Percentiles rank a stretch among this genome's conserved stretches.
Conservation (phyloP, 2,329 filamentous ascomycete species). For the Fusarium heterosporum region DNA sequence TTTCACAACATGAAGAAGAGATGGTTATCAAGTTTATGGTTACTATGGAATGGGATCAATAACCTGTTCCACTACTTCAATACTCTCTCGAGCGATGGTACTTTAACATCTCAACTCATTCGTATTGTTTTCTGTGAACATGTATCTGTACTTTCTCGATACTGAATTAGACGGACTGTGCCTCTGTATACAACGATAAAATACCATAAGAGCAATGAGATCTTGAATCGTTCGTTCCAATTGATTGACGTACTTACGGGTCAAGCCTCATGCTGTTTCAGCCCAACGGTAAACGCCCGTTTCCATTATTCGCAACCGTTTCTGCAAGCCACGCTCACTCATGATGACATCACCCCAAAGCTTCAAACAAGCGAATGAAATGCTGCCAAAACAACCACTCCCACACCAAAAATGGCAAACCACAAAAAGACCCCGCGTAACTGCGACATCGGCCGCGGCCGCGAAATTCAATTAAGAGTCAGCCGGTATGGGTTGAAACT, state of each 20-base stretch:
- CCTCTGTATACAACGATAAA: no score
- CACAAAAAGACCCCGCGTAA: conserved; percentile 35
- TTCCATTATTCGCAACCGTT: conserved; percentile 10
- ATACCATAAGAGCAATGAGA: not conserved
- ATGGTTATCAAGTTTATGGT: conserved; percentile 9
- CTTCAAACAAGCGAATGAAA: conserved; percentile 33
- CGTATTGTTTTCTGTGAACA: not conserved
- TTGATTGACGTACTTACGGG: not conserved
- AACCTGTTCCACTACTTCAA: conserved; percentile 15
- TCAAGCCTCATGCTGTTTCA: conserved; percentile 2
- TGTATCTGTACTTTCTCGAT: not conserved
- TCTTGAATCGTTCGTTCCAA: not conserved
- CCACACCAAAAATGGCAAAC: not conserved
- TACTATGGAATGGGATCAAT: conserved; percentile 2
- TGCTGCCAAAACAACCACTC: conserved; percentile 13
- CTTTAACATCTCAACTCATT: conserved; percentile 26
- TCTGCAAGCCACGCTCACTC: not conserved
- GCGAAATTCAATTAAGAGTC: conserved; percentile 12
- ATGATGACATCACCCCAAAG: conserved; percentile 38
- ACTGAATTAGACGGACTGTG: no score
- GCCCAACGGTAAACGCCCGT: conserved; percentile 8
- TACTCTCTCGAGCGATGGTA: conserved; percentile 32
- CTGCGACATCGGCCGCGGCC: conserved; percentile 43
- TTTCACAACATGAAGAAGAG: conserved; percentile 1
- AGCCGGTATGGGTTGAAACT: not conserved